Conservation (phyloP, 106 monocot species). For the Amphibolis antarctica region DNA sequence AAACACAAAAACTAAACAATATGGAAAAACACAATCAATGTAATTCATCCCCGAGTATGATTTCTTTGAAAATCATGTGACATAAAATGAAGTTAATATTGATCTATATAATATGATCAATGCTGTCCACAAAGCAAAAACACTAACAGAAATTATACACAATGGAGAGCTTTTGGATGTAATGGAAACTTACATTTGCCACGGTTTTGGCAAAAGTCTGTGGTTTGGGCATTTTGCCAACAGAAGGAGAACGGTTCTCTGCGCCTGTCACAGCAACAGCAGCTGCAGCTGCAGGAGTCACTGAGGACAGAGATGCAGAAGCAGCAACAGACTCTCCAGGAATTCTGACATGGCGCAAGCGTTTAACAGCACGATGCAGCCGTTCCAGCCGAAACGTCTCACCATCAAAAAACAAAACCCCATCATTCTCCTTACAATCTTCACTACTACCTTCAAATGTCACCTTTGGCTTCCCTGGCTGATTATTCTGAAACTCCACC, state of each 20-base stretch:
- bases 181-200: conserved; percentile 27
- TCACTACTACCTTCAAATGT: conserved; percentile 90
- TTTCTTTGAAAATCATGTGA: too few species aligned
- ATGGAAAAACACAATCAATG: too few species aligned
- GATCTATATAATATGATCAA: too few species aligned
- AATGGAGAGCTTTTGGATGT: neutral
- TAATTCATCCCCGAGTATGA: too few species aligned
- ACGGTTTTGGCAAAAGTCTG: conserved; percentile 35
- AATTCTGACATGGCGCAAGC: conserved; percentile 62
- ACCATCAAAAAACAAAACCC: conserved; percentile 92
- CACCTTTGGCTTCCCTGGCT: conserved; percentile 89
- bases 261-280: conserved; percentile 20
- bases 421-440: conserved; percentile 90
- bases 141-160: too few species aligned
- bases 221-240: conserved; percentile 42
- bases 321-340: conserved; percentile 52
- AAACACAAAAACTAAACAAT: too few species aligned
- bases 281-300: conserved; percentile 12
- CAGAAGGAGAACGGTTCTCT: conserved; percentile 60
- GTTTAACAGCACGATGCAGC: conserved; percentile 84
- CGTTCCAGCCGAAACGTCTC: conserved; percentile 70
- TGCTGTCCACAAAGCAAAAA: too few species aligned
- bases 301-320: conserved; percentile 5
- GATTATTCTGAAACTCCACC: conserved; percentile 91
- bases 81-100: too few species aligned